Evolutionary conservation across 2,329 filamentous ascomycete species (phyloP), one percentile per base, ranked within the genome.

Genomic region (Pestalotiopsis sp.): DNA sequence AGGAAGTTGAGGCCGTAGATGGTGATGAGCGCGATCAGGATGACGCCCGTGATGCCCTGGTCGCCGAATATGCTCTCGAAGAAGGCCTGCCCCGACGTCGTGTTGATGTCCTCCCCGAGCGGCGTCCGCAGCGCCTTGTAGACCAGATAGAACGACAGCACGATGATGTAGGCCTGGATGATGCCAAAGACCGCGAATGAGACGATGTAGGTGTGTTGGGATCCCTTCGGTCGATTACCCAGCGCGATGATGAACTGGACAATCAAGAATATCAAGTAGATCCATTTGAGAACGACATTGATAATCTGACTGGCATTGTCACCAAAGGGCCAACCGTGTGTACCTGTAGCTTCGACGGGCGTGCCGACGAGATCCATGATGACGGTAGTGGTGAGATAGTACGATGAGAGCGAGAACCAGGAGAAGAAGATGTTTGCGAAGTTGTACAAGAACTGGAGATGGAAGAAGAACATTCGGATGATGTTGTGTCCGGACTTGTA

Each of bases 401-500:
- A 99, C 62, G 96, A 97, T 77, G 94, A 94, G 83, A 89, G 83
- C 74, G 84, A 85, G 79, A 97, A 98, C 96, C 96, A 99, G 75
- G 95, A 91, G 80, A 99, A 91, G 80, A 97, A 85, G 71, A 96
- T 90, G 76, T 94, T 94, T 81, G 93, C 91, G 77, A 94, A 87
- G 84, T 98, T 98, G 90, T 99, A 99, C 77, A 98, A 77, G 81
- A 98, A 90, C 83, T 99, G 96, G 73, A 99, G 85, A 84, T 98
- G 96, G 81, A 99, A 90, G 89, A 99, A 98, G 87, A 98, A 93
- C 95, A 99, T 98, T 85, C 96, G 95, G 74, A 98, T 83, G 72
- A 98, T 87, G 88, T 98, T 98, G 87, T 99, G 96, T 58, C 95
- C 95, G 80, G 92, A 95, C 87, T 97, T 97, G 89, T 99, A 99